phyloP scores from a whole-genome alignment of 805 yeast genomes.

The Isabelozyma pseudorhagii region DNA sequence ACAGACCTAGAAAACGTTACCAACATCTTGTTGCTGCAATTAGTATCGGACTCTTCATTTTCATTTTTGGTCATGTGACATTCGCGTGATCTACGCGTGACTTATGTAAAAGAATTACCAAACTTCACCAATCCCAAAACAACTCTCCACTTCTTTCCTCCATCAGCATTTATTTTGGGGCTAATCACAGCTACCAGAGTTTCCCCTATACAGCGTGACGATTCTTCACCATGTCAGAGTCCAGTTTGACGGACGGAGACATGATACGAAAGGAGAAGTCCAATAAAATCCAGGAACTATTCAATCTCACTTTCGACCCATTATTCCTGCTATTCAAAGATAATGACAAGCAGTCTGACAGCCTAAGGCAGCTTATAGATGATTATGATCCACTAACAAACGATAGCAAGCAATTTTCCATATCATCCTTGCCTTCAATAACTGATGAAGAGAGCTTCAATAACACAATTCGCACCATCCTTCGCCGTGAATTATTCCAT shows the following conservation, averaged over 20 bases:
- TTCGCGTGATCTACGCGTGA: not conserved
- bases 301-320: conserved; percentile 14
- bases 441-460: conserved; percentile 3
- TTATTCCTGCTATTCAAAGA: conserved; percentile 4
- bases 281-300: conserved; percentile 13
- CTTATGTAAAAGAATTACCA: not conserved
- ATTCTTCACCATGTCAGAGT: too few species aligned
- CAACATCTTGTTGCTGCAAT: too few species aligned
- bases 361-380: conserved; percentile 3
- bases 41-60: too few species aligned
- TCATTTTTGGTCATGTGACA: not conserved
- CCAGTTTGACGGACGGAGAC: conserved; percentile 1
- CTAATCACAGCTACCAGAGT: too few species aligned
- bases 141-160: not conserved
- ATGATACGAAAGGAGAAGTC: conserved; percentile 5
- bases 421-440: conserved; percentile 2
- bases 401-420: conserved; percentile 15
- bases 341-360: not conserved
- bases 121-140: not conserved
- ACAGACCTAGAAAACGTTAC: too few species aligned
- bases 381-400: conserved; percentile 10
- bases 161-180: not conserved
- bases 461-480: not conserved
- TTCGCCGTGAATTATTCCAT: not conserved
- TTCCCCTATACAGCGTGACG: too few species aligned